Percentiles rank a stretch among this genome's conserved stretches.
These are phyloP conservation scores for Wickerhamomyces bisporus DNA, from an alignment of 805 yeast species.

Conservation along the genomic window DNA sequence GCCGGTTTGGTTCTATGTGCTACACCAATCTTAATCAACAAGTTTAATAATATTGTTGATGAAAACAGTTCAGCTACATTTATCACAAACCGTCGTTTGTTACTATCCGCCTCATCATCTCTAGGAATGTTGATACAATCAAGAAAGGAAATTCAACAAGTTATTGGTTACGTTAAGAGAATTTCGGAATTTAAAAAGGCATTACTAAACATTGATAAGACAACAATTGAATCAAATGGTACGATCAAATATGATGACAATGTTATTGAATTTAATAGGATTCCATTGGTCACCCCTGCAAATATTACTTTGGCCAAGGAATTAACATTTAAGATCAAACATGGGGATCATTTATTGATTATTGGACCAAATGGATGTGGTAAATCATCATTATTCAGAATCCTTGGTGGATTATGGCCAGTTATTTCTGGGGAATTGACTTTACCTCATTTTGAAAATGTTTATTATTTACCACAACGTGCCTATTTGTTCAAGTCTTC, in stretches of 20 bases:
- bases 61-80: conserved; percentile 67
- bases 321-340: conserved; percentile 65
- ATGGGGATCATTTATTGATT: conserved; percentile 80
- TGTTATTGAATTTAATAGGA: conserved; percentile 60
- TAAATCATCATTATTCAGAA: conserved; percentile 84
- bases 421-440: conserved; percentile 51
- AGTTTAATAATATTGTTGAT: conserved; percentile 36
- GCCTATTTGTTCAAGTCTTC: conserved; percentile 69
- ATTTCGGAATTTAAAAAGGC: conserved; percentile 64
- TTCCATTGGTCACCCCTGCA: conserved; percentile 83
- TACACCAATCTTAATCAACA: conserved; percentile 73
- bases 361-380: conserved; percentile 98
- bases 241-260: conserved; percentile 46
- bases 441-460: conserved; percentile 59
- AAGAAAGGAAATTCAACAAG: conserved; percentile 77
- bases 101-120: conserved; percentile 81
- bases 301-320: conserved; percentile 65
- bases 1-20: conserved; percentile 86
- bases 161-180: conserved; percentile 76
- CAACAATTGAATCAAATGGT: conserved; percentile 21
- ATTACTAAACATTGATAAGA: conserved; percentile 43
- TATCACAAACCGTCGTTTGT: conserved; percentile 79
- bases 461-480: conserved; percentile 88
- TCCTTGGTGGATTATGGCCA: conserved; percentile 93
- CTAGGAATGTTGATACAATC: conserved; percentile 82